A percentile compares a stretch with the other conserved stretches of the same genome.
Evolutionary conservation across 768 basidiomycete species (phyloP).

Genomic region (Psilocybe cubensis): DNA sequence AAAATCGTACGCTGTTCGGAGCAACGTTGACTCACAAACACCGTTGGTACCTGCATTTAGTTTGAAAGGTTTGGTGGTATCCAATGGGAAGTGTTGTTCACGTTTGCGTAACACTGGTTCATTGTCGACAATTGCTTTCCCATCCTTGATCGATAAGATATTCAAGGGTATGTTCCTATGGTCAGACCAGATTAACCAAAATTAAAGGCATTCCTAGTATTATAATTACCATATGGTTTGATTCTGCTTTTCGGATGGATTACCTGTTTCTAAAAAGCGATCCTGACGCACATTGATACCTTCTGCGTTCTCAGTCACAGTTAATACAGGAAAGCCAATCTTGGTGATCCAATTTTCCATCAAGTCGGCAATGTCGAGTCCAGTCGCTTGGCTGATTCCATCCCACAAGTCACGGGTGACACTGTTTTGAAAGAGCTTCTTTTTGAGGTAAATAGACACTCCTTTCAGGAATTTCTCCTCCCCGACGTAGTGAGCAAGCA

Average conservation of each 20-base stretch:
- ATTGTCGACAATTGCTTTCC: slow-evolving; percentile 56
- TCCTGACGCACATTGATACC: slow-evolving; percentile 87
- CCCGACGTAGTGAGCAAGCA: slow-evolving; percentile 88
- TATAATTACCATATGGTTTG: slow-evolving; percentile 79
- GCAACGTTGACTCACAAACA: slow-evolving; percentile 66
- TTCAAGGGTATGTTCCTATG: slow-evolving; percentile 83
- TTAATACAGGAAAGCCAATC: slow-evolving; percentile 88
- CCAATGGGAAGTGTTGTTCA: slow-evolving; percentile 69
- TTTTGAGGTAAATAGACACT: slow-evolving; percentile 91
- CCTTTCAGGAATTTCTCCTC: slow-evolving; percentile 87
- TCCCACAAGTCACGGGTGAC: slow-evolving; percentile 88
- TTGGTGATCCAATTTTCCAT: slow-evolving; percentile 94
- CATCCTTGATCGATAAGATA: slow-evolving; percentile 60
- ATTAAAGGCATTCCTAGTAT: slow-evolving; percentile 7
- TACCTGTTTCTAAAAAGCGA: slow-evolving; percentile 88
- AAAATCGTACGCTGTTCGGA: neutral
- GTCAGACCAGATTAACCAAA: neutral
- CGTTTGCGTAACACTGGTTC: slow-evolving; percentile 68
- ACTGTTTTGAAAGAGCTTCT: slow-evolving; percentile 83
- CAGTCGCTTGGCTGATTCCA: slow-evolving; percentile 78
- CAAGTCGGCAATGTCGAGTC: slow-evolving; percentile 71
- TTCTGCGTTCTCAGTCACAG: slow-evolving; percentile 74
- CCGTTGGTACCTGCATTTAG: slow-evolving; percentile 89
- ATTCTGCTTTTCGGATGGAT: slow-evolving; percentile 79
- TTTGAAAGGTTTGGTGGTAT: slow-evolving; percentile 82